These are phyloP conservation scores for Apiotrichum montevideense DNA, from an alignment of 1,284 basidiomycete genomes.

Conservation along the genomic window DNA sequence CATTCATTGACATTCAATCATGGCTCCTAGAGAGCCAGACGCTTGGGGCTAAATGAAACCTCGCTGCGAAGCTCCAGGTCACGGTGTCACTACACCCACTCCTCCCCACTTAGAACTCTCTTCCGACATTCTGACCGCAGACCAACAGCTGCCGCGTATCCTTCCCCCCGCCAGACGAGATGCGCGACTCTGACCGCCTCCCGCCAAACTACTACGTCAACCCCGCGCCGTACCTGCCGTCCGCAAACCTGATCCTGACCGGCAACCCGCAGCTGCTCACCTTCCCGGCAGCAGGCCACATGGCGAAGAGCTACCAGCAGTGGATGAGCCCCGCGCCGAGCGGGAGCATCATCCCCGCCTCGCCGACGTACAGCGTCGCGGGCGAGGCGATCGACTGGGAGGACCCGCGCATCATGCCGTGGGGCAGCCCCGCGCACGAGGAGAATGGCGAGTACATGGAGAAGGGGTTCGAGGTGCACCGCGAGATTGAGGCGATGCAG, in stretches of 20 bases:
- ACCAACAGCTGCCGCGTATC: slow-evolving; percentile 26
- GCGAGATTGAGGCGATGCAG: slow-evolving; percentile 15
- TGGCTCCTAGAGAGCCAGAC: too few species aligned
- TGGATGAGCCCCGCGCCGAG: slow-evolving; percentile 34
- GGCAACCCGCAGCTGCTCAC: slow-evolving; percentile 1
- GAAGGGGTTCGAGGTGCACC: slow-evolving; percentile 21
- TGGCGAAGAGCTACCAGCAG: slow-evolving; percentile 20
- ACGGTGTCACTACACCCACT: background rate
- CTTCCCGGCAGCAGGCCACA: background rate
- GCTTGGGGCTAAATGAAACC: too few species aligned
- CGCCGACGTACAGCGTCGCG: slow-evolving; percentile 24
- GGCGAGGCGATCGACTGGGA: slow-evolving; percentile 30
- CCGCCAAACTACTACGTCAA: slow-evolving; percentile 33
- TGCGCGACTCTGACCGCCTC: slow-evolving; percentile 25
- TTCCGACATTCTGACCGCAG: slow-evolving; percentile 11
- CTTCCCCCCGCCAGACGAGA: slow-evolving; percentile 29
- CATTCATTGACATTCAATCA: too few species aligned
- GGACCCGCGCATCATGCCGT: slow-evolving; percentile 36
- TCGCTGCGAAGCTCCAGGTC: too few species aligned
- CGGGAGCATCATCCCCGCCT: slow-evolving; percentile 18
- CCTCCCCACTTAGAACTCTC: background rate
- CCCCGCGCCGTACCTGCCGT: slow-evolving; percentile 32
- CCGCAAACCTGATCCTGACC: slow-evolving; percentile 14
- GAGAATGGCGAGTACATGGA: slow-evolving; percentile 35
- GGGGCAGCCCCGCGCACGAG: slow-evolving; percentile 27